Conservation (phyloP, 371 early-diverging fungal genomes). For the Apophysomyces ossiformis region DNA sequence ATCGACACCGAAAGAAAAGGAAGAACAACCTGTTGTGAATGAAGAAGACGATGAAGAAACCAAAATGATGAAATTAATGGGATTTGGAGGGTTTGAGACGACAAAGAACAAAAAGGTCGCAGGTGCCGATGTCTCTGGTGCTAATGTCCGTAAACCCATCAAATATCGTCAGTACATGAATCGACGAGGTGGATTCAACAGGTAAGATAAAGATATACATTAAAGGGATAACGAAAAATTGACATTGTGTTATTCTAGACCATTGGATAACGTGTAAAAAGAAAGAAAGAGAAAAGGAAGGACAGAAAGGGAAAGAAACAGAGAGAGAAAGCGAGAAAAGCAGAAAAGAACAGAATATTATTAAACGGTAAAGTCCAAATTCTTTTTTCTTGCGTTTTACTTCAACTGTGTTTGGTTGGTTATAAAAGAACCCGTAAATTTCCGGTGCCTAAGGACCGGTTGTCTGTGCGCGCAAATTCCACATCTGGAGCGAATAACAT, state of each 20-base stretch:
- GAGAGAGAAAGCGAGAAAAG: neutral
- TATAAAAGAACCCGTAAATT: too few relatives aligned
- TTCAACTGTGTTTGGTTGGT: neutral
- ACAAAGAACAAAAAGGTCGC: slow-evolving; percentile 83
- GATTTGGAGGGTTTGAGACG: slow-evolving; percentile 87
- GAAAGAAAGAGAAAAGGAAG: slow-evolving; percentile 1
- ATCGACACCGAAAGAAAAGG: slow-evolving; percentile 10
- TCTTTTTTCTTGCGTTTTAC: neutral
- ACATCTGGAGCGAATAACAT: too few relatives aligned
- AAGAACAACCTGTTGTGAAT: slow-evolving; percentile 18
- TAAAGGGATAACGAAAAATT: slow-evolving; percentile 1
- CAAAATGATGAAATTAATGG: slow-evolving; percentile 73
- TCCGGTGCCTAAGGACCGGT: too few relatives aligned
- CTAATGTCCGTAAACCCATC: slow-evolving; percentile 75
- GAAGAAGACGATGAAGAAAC: slow-evolving; percentile 54
- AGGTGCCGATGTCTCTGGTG: slow-evolving; percentile 70
- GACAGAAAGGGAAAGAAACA: slow-evolving; percentile 1
- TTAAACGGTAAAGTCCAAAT: neutral
- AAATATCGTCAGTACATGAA: slow-evolving; percentile 97
- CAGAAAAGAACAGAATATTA: neutral
- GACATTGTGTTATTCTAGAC: slow-evolving; percentile 23
- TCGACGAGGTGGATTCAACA: slow-evolving; percentile 90
- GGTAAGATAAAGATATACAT: slow-evolving; percentile 25
- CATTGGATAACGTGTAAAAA: slow-evolving; percentile 39
- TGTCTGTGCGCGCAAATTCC: too few relatives aligned